Base-by-base conservation (phyloP, 371 early-diverging fungal species). In the Neoconidiobolus thromboides region DNA sequence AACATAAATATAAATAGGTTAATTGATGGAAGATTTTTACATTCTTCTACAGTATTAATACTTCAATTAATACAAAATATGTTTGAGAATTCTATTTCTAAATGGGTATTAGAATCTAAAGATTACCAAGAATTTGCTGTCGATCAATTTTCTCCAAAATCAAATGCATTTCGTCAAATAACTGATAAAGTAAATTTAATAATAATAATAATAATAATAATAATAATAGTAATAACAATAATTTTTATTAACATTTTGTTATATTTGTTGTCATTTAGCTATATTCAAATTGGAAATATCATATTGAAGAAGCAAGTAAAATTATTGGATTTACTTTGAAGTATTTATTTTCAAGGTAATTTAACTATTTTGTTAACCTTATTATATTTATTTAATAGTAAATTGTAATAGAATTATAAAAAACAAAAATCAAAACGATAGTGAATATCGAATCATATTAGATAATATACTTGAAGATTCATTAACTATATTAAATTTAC, bases 31-130 rank as follows among this genome's bases (percentile, higher is more conserved):
- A 74, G 71, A 46, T 71, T 77, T 0, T 83, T 92, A 6, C 85
- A 87, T 67, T 76, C 86, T 49, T 77, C 81, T 0, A 78, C 85
- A 0, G 86, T 90, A 0, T 71, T 93, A n/a, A 66, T 92, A 10
- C 72, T 92, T 65, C 85, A 87, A 65, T 64, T 91, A 6, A 69
- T 90, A 0, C 91, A 93, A 55, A 73, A 80, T 26, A 80, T 83
- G 41, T 71, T 78, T 1, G 67, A 51, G 1, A 14, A 5, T 51
- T 10, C 52, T 38, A 51, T 51, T 38, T 14, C 7, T 1, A 10
- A 51, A 38, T 38, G 26, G 3, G 0, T 51, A 14, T 14, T 36
- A 9, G 52, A 14, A 9, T 14, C 52, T 38, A 14, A 14, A 9
- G 52, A 51, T 7, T 51, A 51, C 1, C 37, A 14, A 6, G 26